These are phyloP conservation scores for Ustulina deusta DNA, from an alignment of 2,329 filamentous ascomycete genomes.

Conservation along the genomic window DNA sequence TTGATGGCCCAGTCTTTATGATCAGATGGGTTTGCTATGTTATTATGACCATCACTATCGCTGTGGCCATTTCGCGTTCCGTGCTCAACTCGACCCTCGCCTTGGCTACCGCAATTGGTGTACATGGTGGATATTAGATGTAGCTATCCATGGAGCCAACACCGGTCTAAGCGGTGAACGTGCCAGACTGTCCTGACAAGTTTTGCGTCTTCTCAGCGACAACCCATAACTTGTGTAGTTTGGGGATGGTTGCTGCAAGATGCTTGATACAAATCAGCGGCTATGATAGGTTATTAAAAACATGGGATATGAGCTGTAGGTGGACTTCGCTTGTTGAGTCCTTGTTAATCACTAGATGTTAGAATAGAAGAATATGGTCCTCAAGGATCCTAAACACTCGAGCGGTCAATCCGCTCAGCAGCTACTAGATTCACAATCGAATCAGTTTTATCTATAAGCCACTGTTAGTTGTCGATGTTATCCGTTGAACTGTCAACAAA, in stretches of 20 bases:
- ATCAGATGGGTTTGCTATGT: slow-evolving; percentile 38
- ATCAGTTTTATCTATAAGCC: not conserved
- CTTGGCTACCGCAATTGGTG: slow-evolving; percentile 32
- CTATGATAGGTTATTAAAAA: slow-evolving; percentile 16
- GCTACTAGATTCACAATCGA: not conserved
- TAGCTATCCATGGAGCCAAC: not conserved
- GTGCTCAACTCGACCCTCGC: slow-evolving; percentile 32
- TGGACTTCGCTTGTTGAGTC: not conserved
- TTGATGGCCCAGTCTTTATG: slow-evolving; percentile 35
- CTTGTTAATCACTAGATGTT: not conserved
- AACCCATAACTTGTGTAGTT: not conserved
- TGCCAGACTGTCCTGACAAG: not conserved
- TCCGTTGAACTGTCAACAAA: not conserved
- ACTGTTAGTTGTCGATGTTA: no score
- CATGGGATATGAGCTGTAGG: slow-evolving; percentile 5
- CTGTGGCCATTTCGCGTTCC: slow-evolving; percentile 36
- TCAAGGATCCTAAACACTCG: slow-evolving; percentile 2
- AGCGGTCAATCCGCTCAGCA: not conserved
- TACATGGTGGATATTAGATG: slow-evolving; percentile 31
- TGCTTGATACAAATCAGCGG: not conserved
- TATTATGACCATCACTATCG: slow-evolving; percentile 36
- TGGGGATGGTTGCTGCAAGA: not conserved
- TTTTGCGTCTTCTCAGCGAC: not conserved
- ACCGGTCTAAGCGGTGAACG: not conserved
- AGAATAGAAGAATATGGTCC: slow-evolving; percentile 16